Conservation (phyloP, 2,329 filamentous ascomycete genomes). For the Pseudogymnoascus sp. region DNA sequence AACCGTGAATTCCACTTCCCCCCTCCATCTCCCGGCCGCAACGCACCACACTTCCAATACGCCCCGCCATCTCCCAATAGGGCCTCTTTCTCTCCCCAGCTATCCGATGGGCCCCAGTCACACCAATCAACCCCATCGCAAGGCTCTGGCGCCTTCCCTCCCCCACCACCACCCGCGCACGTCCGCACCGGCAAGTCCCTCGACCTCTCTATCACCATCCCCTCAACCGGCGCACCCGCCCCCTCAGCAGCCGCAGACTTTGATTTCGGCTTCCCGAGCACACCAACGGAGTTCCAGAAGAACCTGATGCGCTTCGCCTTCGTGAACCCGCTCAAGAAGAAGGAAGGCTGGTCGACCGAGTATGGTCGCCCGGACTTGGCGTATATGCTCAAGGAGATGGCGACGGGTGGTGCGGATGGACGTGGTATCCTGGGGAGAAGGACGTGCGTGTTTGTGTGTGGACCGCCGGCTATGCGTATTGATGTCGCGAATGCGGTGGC, state of each 20-base stretch:
- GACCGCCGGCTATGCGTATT: constrained; percentile 77
- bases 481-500: constrained; percentile 85
- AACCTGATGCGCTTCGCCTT: constrained; percentile 87
- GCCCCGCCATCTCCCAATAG: constrained; percentile 43
- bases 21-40: constrained; percentile 41
- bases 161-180: constrained; percentile 18
- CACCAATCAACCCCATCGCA: constrained; percentile 16
- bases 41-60: constrained; percentile 54
- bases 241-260: constrained; percentile 41
- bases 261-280: constrained; percentile 75
- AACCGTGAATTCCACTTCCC: constrained; percentile 51
- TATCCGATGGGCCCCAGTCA: constrained; percentile 22
- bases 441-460: constrained; percentile 89
- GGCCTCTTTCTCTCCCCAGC: constrained; percentile 25
- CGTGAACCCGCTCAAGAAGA: constrained; percentile 59
- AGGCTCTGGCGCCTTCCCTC: constrained; percentile 16
- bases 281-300: constrained; percentile 83
- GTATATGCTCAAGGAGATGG: constrained; percentile 78
- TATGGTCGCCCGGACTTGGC: constrained; percentile 86
- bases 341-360: constrained; percentile 83
- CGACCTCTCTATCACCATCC: constrained; percentile 25
- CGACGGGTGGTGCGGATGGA: constrained; percentile 61
- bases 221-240: constrained; percentile 11
- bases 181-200: constrained; percentile 20
- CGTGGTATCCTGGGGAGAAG: constrained; percentile 68